phyloP scores from a whole-genome alignment of 305 asterid species.

The Fraxinus greggii region DNA sequence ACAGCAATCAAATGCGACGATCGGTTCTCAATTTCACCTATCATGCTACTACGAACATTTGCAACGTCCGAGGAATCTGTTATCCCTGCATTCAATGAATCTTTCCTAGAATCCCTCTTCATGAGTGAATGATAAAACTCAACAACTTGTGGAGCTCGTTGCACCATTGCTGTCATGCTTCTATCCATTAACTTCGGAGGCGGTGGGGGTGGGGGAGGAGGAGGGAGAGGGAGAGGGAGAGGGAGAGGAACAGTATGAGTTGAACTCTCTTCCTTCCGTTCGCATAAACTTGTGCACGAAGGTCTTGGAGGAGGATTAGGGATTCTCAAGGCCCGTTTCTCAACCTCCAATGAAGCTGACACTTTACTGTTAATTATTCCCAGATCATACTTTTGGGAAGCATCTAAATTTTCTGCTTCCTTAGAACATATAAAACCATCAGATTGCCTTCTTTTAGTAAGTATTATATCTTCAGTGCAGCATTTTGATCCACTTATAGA shows the following conservation, averaged over 20 bases:
- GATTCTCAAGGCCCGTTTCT: slow-evolving; percentile 65
- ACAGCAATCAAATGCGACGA: slow-evolving; percentile 92
- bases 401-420: slow-evolving; percentile 53
- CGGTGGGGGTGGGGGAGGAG: slow-evolving; percentile 81
- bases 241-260: slow-evolving; percentile 38
- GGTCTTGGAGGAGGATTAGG: slow-evolving; percentile 95
- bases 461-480: slow-evolving; percentile 45
- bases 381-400: slow-evolving; percentile 45
- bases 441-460: slow-evolving; percentile 65
- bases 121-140: slow-evolving; percentile 89
- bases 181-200: slow-evolving; percentile 43
- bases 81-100: slow-evolving; percentile 60
- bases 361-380: slow-evolving; percentile 39
- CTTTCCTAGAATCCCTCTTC: slow-evolving; percentile 90
- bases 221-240: no score
- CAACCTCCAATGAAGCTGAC: slow-evolving; percentile 57
- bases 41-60: slow-evolving; percentile 85
- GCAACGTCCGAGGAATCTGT: slow-evolving; percentile 65
- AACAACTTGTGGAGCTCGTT: slow-evolving; percentile 86
- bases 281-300: slow-evolving; percentile 37
- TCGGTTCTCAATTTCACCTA: slow-evolving; percentile 89
- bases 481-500: slow-evolving; percentile 76
- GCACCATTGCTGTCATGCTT: slow-evolving; percentile 51
- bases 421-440: slow-evolving; percentile 67
- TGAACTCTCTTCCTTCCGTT: slow-evolving; percentile 41